Evolutionary conservation across 2,329 filamentous ascomycete genomes (phyloP), one percentile per base, ranked within the genome.

Genomic region (Monilinia laxa): DNA sequence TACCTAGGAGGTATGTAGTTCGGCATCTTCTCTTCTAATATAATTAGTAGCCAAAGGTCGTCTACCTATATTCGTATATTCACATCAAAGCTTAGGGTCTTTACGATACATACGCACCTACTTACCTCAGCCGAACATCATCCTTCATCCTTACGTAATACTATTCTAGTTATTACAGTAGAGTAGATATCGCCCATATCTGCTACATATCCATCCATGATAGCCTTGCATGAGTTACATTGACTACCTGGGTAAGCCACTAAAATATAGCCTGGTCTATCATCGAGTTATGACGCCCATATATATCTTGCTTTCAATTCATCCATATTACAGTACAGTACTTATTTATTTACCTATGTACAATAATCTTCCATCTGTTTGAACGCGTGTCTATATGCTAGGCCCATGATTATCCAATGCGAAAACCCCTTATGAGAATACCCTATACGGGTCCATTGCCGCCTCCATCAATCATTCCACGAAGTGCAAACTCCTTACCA

Each of bases 401-500:
- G 23, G 53, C 53, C 35, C 63, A 60, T 65, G 54, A 58, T 38
- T 40, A 52, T 52, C 67, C 70, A 73, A 89, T 90, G 87, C 84
- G 84, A 78, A 90, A 86, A 78, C 85, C 89, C 73, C 85, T 92
- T 67, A 89, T 97, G 81, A 89, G 93, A 72, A 96, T 98, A 74
- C 94, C 94, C 68, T 98, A 94, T 77, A 97, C 92, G 75, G 88
- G 91, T 71, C 88, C 91, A 53, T 84, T 97, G 65, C 87, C 93
- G 31, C 81, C 88, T 35, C 90, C 93, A 3, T 85, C 83, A 63
- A 88, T 95, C 76, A 84, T 92, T 68, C 95, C 95, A 4, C 78
- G 83, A 58, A 87, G 85, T 68, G 93, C 94, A 60, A 83, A 82
- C 57, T 90, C 90, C 1, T 76, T 90, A 51, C 77, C 84, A 7